These are phyloP conservation scores for Arachis hypogaea DNA, from an alignment of 306 rosid species.

Conservation along the genomic window DNA sequence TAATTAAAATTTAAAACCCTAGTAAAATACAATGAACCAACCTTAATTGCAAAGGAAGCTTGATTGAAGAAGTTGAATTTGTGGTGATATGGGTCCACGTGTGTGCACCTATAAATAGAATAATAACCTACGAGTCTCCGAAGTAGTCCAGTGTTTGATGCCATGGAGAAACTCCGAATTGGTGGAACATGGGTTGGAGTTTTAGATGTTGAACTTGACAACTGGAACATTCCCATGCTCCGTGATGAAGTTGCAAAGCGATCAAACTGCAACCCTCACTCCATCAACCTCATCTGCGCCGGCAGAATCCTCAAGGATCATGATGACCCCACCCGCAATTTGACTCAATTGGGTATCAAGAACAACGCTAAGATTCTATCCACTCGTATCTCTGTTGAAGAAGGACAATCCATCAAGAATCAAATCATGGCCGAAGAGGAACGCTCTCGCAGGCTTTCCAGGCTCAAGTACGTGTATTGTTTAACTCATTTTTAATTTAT, in stretches of 20 bases:
- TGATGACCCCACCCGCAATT: slow-evolving; percentile 48
- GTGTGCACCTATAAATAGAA: no score
- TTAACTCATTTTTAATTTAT: no score
- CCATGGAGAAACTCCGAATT: slow-evolving; percentile 70
- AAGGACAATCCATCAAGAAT: slow-evolving; percentile 50
- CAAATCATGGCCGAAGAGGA: slow-evolving; percentile 69
- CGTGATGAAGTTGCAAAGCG: slow-evolving; percentile 66
- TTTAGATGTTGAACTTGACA: slow-evolving; percentile 61
- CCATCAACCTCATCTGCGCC: slow-evolving; percentile 63
- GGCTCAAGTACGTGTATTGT: slow-evolving; percentile 49
- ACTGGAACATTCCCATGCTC: slow-evolving; percentile 67
- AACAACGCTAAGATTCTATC: slow-evolving; percentile 67
- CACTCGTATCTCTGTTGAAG: slow-evolving; percentile 45
- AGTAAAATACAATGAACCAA: no score
- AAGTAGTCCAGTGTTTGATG: not conserved
- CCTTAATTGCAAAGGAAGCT: no score
- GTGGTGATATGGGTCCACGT: no score
- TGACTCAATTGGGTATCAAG: slow-evolving; percentile 59
- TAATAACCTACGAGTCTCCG: not conserved
- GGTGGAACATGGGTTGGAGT: slow-evolving; percentile 70
- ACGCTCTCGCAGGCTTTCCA: slow-evolving; percentile 56
- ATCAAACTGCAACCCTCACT: slow-evolving; percentile 49
- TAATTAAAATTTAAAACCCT: no score
- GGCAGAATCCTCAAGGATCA: slow-evolving; percentile 64
- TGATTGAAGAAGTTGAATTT: no score